phyloP scores from a whole-genome alignment of 139 green algal genomes.

The Closterium sp. region DNA sequence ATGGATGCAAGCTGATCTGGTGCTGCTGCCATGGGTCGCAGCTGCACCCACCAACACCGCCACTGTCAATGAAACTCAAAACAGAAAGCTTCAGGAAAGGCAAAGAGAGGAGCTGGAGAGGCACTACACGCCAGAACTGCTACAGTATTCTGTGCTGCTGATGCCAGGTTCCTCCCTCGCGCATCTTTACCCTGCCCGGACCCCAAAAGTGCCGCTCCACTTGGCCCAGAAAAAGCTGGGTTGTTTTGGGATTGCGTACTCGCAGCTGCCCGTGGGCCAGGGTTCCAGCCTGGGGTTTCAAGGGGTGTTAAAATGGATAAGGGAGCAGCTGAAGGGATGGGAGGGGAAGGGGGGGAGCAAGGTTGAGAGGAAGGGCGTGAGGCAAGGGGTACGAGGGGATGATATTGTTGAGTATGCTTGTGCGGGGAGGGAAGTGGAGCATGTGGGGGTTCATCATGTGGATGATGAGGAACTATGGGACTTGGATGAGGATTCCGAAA shows the following conservation, averaged over 20 bases:
- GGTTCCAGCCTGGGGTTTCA: not conserved
- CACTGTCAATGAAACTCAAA: not conserved
- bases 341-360: not conserved
- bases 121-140: not conserved
- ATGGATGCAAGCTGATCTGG: not conserved
- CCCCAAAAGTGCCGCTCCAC: not conserved
- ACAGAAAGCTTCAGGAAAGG: not conserved
- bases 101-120: not conserved
- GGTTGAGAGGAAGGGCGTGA: not conserved
- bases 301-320: not conserved
- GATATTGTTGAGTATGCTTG: not conserved
- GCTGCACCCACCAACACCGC: not conserved
- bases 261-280: not conserved
- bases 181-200: not conserved
- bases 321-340: not conserved
- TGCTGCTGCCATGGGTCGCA: not conserved
- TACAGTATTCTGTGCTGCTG: not conserved
- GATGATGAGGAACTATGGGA: not conserved
- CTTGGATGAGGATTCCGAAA: not conserved
- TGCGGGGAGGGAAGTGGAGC: not conserved
- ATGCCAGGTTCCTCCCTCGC: not conserved
- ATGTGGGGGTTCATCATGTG: not conserved
- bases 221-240: not conserved
- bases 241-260: not conserved
- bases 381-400: not conserved